Base-by-base conservation (phyloP, 2,329 filamentous ascomycete species). In the Claviceps citrina region DNA sequence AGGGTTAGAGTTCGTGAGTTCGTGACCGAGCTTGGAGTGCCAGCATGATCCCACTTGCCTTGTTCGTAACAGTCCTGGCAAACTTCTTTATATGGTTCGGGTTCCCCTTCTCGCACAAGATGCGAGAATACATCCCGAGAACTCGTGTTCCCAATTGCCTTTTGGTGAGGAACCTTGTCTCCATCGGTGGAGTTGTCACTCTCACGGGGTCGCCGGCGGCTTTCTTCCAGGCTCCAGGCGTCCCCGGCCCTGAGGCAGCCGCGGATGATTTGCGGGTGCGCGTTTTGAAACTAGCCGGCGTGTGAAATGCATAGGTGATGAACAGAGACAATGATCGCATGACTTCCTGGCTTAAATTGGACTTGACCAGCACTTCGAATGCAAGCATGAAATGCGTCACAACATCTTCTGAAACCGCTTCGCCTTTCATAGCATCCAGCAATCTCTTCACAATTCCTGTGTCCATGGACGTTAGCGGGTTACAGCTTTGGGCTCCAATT, bases 1-100 rank as follows among this genome's bases (percentile, higher is more conserved):
- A 20, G 19, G 15, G 41, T 57, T 41, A 54, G 47, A 26, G 16
- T 5, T 20, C 5, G 20, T 16, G n/a, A 18, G 13, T 19, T 16
- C 8, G 12, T 9, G 6, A 13, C 18, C n/a, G 20, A 12, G 9
- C 9, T 8, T 13, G 18, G 7, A 26, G 27, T 20, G 25, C 18
- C 16, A 25, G 6, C n/a, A 41, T 35, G 41, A 20, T 9, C 5
- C 43, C 39, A 43, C 54, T 52, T 65, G 85, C 83, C 71, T 94
- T 94, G 50, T 93, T 94, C 18, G 89, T 95, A 7, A 98, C 89
- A 1, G 89, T 93, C 53, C 81, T 83, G 5, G 86, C 84, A 65
- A 98, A 96, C 51, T 86, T 91, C 53, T 79, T 76, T 41, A 94
- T 81, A 45, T 81, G 77, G 12, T 66, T 66, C 8, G 71, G 62